A percentile compares a stretch with the other conserved stretches of the same genome.
phyloP scores from a whole-genome alignment of 352 stramenopile species.

The Aphanomyces cochlioides region DNA sequence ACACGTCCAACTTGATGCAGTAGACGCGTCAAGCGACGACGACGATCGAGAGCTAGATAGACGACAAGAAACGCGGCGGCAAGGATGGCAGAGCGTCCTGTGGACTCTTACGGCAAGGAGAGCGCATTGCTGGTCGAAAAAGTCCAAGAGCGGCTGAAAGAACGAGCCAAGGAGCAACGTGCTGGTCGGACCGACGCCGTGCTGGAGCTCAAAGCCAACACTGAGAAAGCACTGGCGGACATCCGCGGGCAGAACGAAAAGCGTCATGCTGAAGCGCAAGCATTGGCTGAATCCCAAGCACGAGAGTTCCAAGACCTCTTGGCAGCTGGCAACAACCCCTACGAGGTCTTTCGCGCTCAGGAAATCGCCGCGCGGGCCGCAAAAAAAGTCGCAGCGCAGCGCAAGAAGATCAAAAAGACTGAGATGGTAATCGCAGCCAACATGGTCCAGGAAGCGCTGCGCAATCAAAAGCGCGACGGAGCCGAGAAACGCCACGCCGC shows the following conservation, averaged over 20 bases:
- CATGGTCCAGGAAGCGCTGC: slow-evolving; percentile 36
- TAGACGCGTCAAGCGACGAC: neutral
- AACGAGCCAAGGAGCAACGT: slow-evolving; percentile 47
- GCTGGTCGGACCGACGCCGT: slow-evolving; percentile 46
- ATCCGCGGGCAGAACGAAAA: slow-evolving; percentile 49
- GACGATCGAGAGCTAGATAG: neutral
- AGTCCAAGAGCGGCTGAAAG: slow-evolving; percentile 44
- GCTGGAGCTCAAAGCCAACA: slow-evolving; percentile 52
- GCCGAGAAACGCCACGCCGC: slow-evolving; percentile 51
- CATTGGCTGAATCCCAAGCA: slow-evolving; percentile 38
- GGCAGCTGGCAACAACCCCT: slow-evolving; percentile 68
- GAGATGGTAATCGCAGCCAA: slow-evolving; percentile 43
- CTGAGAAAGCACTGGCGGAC: slow-evolving; percentile 45
- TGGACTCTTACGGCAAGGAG: neutral
- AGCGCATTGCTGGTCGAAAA: neutral
- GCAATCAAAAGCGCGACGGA: slow-evolving; percentile 44
- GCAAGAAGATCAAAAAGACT: slow-evolving; percentile 52
- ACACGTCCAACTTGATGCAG: neutral
- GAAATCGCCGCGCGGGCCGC: slow-evolving; percentile 34
- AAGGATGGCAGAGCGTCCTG: neutral
- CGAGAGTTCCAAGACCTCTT: slow-evolving; percentile 50
- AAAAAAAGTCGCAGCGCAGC: slow-evolving; percentile 34
- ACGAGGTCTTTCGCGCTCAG: slow-evolving; percentile 57
- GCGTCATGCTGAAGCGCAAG: slow-evolving; percentile 34
- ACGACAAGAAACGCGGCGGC: neutral